Conservation (phyloP, 1,284 basidiomycete genomes). For the Apiotrichum mycotoxinovorans region DNA sequence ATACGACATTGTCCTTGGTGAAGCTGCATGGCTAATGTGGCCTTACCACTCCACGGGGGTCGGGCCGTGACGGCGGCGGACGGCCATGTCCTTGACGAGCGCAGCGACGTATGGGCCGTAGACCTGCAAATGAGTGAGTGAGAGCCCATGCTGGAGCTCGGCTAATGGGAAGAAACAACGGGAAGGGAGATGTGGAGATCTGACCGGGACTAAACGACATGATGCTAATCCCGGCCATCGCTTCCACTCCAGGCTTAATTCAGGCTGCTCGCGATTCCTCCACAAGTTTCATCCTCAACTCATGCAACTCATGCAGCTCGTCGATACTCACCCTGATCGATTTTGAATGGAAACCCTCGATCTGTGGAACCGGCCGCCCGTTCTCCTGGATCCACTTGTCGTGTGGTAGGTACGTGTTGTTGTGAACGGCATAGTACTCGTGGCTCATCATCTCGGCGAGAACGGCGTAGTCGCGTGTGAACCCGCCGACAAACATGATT, state of each 20-base stretch:
- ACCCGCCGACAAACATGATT: conserved; percentile 19
- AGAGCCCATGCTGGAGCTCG: no score
- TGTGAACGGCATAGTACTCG: conserved; percentile 30
- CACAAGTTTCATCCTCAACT: no score
- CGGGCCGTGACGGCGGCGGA: conserved; percentile 1
- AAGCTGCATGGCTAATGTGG: no score
- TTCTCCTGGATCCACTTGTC: conserved; percentile 19
- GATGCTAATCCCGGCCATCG: no score
- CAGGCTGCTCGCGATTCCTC: no score
- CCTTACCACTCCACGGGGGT: not conserved
- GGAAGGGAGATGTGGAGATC: no score
- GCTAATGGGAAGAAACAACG: no score
- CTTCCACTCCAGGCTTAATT: no score
- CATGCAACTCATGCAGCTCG: no score
- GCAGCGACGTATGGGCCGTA: conserved; percentile 19
- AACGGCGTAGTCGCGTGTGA: conserved; percentile 26
- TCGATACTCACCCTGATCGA: no score
- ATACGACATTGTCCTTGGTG: no score
- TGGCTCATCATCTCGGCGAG: conserved; percentile 26
- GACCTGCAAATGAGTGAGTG: not conserved
- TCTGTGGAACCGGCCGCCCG: conserved; percentile 16
- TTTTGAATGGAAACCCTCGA: conserved; percentile 18
- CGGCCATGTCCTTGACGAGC: conserved; percentile 17
- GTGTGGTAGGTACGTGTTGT: conserved; percentile 21
- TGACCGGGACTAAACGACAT: no score